Evolutionary conservation across 2,329 filamentous ascomycete species (phyloP).

Genomic region (Metarhizium album): DNA sequence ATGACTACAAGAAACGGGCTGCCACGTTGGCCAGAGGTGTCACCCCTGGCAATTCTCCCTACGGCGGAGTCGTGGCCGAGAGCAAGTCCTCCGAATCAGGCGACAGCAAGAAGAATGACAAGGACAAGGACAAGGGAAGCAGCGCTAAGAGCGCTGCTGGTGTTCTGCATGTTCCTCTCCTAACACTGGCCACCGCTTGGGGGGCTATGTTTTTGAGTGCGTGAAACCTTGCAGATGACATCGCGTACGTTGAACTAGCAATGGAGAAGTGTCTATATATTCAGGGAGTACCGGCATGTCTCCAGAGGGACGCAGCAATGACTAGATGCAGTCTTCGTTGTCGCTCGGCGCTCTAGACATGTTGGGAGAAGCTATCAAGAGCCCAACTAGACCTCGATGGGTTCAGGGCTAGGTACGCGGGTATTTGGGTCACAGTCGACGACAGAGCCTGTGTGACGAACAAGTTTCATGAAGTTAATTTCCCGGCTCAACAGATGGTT

Average conservation of each 20-base stretch:
- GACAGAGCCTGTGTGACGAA: too few species aligned
- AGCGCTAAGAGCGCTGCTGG: not conserved
- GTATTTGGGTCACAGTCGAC: too few species aligned
- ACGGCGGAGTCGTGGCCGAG: conserved; percentile 19
- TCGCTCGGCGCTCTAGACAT: too few species aligned
- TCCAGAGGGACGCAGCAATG: not conserved
- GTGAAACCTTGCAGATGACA: not conserved
- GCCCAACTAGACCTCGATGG: too few species aligned
- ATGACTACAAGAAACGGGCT: conserved; percentile 21
- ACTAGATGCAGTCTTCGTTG: too few species aligned
- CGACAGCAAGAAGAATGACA: not conserved
- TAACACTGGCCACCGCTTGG: not conserved
- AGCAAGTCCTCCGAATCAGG: not conserved
- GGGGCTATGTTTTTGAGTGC: not conserved
- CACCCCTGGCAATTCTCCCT: conserved; percentile 14
- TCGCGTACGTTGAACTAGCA: not conserved
- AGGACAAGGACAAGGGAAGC: conserved; percentile 1
- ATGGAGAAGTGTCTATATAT: too few species aligned
- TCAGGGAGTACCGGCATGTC: not conserved
- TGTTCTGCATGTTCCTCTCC: not conserved
- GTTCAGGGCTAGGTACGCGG: too few species aligned
- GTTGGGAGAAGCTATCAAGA: too few species aligned
- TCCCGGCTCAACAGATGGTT: too few species aligned
- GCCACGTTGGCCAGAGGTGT: conserved; percentile 15
- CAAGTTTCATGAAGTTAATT: too few species aligned